Evolutionary conservation across 768 basidiomycete species (phyloP).

Genomic region (Tylopilus sp.): DNA sequence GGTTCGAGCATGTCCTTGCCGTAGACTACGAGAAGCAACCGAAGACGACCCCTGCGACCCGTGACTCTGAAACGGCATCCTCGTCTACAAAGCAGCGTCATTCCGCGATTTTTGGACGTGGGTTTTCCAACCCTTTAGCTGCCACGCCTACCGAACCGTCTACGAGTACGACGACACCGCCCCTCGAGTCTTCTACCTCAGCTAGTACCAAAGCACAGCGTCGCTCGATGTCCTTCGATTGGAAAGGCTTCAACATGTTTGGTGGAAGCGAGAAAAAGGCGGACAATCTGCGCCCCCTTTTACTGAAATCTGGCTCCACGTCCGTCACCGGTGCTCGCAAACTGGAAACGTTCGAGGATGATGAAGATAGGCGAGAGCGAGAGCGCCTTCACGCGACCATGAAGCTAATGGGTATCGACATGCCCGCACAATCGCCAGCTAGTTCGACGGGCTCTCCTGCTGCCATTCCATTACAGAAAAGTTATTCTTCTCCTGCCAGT

Average conservation of each 20-base stretch:
- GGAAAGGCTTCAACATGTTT: constrained; percentile 76
- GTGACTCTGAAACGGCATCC: constrained; percentile 13
- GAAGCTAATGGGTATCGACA: constrained; percentile 89
- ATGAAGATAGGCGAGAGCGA: constrained; percentile 84
- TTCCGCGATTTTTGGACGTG: constrained; percentile 48
- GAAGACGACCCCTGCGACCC: constrained; percentile 39
- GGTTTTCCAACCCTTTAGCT: constrained; percentile 37
- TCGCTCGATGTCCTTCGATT: constrained; percentile 81
- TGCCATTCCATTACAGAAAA: constrained; percentile 39
- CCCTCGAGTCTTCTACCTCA: constrained; percentile 23
- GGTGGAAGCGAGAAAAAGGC: constrained; percentile 58
- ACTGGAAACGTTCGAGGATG: constrained; percentile 86
- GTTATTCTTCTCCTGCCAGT: constrained; percentile 36
- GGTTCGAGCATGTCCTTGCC: constrained; percentile 96
- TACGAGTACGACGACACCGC: constrained; percentile 21
- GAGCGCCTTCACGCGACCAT: constrained; percentile 88
- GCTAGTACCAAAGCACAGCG: constrained; percentile 48
- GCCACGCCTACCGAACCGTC: constrained; percentile 29
- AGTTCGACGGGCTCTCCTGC: constrained; percentile 23
- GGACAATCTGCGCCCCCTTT: constrained; percentile 65
- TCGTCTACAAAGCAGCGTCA: constrained; percentile 50
- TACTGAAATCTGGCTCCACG: constrained; percentile 61
- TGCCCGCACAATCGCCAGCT: constrained; percentile 49
- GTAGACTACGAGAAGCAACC: constrained; percentile 75
- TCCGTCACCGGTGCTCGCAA: constrained; percentile 66